A percentile compares a stretch with the other conserved stretches of the same genome.
Evolutionary conservation across 768 basidiomycete genomes (phyloP).

Genomic region (Termitomyces heimii): DNA sequence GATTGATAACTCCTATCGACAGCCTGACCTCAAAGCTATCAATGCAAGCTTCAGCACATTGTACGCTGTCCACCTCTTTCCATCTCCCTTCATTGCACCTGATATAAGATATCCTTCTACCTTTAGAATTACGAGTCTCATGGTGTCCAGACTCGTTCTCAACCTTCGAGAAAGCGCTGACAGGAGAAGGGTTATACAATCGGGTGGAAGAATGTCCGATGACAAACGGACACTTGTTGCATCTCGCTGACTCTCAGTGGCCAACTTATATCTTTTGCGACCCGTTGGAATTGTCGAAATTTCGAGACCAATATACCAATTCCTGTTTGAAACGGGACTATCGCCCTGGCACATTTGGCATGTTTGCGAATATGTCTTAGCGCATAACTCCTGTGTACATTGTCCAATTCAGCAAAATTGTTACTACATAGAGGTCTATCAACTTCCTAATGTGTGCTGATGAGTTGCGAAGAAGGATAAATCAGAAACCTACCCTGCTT

Average conservation of each 20-base stretch:
- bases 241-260: not conserved
- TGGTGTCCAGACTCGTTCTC: conserved; percentile 31
- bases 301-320: not conserved
- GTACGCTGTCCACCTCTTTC: conserved; percentile 12
- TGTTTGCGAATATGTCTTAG: not conserved
- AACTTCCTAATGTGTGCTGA: not conserved
- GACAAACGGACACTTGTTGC: not conserved
- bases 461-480: not conserved
- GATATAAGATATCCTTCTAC: not conserved
- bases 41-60: conserved; percentile 32
- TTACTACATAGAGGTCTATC: not conserved
- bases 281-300: not conserved
- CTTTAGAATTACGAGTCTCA: conserved; percentile 24
- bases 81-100: not conserved
- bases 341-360: not conserved
- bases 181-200: not conserved
- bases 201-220: not conserved
- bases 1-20: not conserved
- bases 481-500: not conserved
- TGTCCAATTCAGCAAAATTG: not conserved
- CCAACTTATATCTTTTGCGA: not conserved
- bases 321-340: not conserved
- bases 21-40: conserved; percentile 30
- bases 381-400: not conserved
- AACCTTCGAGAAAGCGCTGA: conserved; percentile 19